Conservation (phyloP, 176 grass and related monocot genomes). For the Stipa capillata region DNA sequence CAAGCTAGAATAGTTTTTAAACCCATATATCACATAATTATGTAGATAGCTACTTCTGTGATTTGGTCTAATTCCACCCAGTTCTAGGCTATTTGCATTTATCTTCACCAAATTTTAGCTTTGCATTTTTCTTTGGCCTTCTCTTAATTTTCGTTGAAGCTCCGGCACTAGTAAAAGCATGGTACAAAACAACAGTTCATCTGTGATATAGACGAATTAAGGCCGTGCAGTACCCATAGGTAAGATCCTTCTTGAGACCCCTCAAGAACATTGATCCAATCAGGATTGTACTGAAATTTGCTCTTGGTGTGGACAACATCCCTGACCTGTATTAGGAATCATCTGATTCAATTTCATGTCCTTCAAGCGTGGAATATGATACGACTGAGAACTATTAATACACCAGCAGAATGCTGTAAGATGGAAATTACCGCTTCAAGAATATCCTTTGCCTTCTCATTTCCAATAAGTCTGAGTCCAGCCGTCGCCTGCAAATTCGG, state of each 20-base stretch:
- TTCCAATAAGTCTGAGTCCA: constrained; percentile 29
- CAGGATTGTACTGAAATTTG: constrained; percentile 25
- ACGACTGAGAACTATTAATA: neutral
- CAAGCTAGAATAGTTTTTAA: no score
- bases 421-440: constrained; percentile 23
- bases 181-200: neutral
- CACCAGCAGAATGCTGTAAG: no score
- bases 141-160: no score
- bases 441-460: constrained; percentile 26
- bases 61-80: no score
- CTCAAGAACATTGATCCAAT: constrained; percentile 34
- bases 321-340: neutral
- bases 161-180: no score
- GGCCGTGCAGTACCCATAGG: constrained; percentile 5
- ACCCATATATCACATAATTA: no score
- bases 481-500: constrained; percentile 31
- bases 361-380: no score
- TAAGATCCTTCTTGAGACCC: constrained; percentile 52
- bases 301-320: constrained; percentile 39
- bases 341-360: neutral
- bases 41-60: no score
- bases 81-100: no score
- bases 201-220: neutral
- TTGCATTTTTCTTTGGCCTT: no score
- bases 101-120: no score